These are phyloP conservation scores for Ustilago trichophora DNA, from an alignment of 1,284 basidiomycete genomes.

Conservation along the genomic window DNA sequence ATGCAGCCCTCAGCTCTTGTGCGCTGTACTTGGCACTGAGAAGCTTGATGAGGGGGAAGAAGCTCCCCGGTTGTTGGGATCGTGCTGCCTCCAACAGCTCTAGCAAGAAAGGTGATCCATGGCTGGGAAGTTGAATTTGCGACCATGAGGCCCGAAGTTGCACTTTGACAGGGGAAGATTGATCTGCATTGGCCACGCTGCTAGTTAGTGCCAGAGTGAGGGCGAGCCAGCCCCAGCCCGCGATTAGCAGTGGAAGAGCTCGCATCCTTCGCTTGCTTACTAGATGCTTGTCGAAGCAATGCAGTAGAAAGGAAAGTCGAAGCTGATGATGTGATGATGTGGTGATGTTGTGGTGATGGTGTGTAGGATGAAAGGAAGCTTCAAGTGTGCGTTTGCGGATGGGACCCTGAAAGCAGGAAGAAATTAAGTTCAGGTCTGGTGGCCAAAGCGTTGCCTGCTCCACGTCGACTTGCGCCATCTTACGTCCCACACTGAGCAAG, in stretches of 20 bases:
- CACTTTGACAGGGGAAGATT: slow-evolving; percentile 76
- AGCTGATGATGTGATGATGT: no score
- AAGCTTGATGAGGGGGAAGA: slow-evolving; percentile 45
- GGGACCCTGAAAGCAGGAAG: no score
- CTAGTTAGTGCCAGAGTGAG: slow-evolving; percentile 9
- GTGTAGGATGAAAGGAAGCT: no score
- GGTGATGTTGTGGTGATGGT: no score
- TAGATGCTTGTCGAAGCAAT: no score
- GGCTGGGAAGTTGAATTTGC: slow-evolving; percentile 66
- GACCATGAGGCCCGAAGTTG: slow-evolving; percentile 82
- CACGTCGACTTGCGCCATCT: slow-evolving; percentile 18
- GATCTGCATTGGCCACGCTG: slow-evolving; percentile 4
- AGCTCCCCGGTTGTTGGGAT: slow-evolving; percentile 38
- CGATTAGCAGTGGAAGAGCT: slow-evolving; percentile 17
- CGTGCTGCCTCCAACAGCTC: slow-evolving; percentile 79
- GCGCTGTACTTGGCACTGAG: slow-evolving; percentile 22
- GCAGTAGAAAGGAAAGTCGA: no score
- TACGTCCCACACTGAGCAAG: no score
- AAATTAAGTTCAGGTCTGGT: slow-evolving; percentile 5
- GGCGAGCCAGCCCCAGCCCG: slow-evolving; percentile 26
- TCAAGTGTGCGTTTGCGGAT: no score
- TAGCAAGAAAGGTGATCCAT: slow-evolving; percentile 69
- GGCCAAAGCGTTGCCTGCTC: slow-evolving; percentile 18
- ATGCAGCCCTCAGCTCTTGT: slow-evolving; percentile 6
- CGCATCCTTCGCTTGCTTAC: slow-evolving; percentile 13